phyloP scores from a whole-genome alignment of 768 basidiomycete species.

The Auricularia cornea region DNA sequence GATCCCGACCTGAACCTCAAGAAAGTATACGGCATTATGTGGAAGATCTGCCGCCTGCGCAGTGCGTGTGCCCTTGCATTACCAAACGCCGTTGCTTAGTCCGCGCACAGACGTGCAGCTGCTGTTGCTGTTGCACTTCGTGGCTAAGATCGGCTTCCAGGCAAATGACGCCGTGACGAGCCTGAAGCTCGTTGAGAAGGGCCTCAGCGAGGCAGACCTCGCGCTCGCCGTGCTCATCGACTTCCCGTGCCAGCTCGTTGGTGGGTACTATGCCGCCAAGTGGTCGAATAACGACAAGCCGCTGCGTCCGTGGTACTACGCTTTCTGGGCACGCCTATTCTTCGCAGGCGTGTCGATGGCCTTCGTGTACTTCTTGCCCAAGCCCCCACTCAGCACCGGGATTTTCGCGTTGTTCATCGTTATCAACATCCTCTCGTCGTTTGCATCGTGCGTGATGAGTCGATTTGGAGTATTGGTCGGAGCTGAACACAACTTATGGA shows the following conservation, averaged over 20 bases:
- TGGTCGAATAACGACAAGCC: conserved; percentile 80
- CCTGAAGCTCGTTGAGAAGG: conserved; percentile 95
- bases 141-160: conserved; percentile 91
- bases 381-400: conserved; percentile 54
- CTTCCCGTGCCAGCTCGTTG: conserved; percentile 94
- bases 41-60: conserved; percentile 83
- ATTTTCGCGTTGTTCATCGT: conserved; percentile 79
- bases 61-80: conserved; percentile 41
- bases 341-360: conserved; percentile 67
- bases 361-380: conserved; percentile 81
- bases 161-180: conserved; percentile 87
- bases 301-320: conserved; percentile 79
- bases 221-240: conserved; percentile 94
- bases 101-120: conserved; percentile 70
- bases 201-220: conserved; percentile 88
- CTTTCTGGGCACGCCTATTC: conserved; percentile 79
- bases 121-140: conserved; percentile 75
- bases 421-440: conserved; percentile 75
- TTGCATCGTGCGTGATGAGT: conserved; percentile 58
- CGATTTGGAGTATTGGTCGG: background rate
- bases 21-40: conserved; percentile 89
- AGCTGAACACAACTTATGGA: background rate
- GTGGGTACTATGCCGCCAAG: conserved; percentile 88
- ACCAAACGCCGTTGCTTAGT: background rate
- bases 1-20: conserved; percentile 85